Base-by-base conservation (phyloP, 257 asterid species). In the Solanum lycopersicoides region DNA sequence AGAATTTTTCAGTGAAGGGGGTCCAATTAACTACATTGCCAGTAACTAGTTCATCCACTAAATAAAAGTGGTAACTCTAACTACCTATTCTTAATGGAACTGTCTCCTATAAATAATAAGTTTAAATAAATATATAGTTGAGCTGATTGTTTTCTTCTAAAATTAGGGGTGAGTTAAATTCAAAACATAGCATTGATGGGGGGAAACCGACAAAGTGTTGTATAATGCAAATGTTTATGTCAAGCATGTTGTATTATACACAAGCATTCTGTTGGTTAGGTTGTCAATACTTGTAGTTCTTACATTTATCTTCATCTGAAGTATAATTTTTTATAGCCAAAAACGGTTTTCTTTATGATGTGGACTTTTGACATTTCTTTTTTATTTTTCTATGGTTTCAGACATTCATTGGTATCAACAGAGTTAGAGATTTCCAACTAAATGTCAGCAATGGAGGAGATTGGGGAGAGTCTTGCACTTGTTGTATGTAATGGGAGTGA, bases 391-490 rank as follows among this genome's bases (percentile, higher is more conserved):
- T 21, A 11, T 37, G 6, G 18, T 47, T 47, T 47, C 2, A 3
- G 5, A 45, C 18, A 20, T 37, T 21, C 8, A 11, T 39, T 21
- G 6, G 7, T 37, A 39, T 74, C 32, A 72, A 39, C 20, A 74
- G 20, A 4, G 32, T 74, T 21, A 11, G 18, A 21, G 10, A 74
- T 39, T 37, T 14, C 3, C 0, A 50, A 3, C 86, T 63, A 63
- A 73, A 83, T 63, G 59, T 63, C 73, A 34, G 20, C 12, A 6
- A 75, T 21, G 56, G 79, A 82, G 87, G 92, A 86, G 80, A 50
- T 89, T 25, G 93, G 98, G 98, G 97, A 93, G 89, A 90, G 91
- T 86, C 95, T 4, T 2, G 9, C 21, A 50, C 60, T 15, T 14
- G 18, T 13, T 47, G 56, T 12, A 13, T 47, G 4, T 47, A 47